phyloP scores from a whole-genome alignment of 2,329 filamentous ascomycete genomes.

The Domatiomyces catenatus region DNA sequence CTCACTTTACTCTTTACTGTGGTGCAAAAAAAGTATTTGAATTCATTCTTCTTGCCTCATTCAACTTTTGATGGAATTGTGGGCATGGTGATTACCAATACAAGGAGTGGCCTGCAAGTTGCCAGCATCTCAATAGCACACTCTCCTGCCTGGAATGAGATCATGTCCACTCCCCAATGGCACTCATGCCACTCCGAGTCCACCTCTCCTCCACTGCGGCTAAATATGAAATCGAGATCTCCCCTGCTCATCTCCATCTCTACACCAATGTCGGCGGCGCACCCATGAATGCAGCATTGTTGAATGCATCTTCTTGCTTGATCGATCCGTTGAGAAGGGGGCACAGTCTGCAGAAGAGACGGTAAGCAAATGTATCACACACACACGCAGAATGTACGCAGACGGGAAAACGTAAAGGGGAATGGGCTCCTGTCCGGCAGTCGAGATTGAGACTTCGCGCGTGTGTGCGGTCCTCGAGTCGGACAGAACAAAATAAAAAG shows the following conservation, averaged over 20 bases:
- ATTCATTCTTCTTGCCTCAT: too few relatives aligned
- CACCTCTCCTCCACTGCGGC: too few relatives aligned
- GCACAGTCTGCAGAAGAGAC: constrained; percentile 45
- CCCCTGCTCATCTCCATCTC: not conserved
- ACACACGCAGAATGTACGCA: not conserved
- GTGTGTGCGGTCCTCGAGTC: not conserved
- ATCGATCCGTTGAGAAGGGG: constrained; percentile 74
- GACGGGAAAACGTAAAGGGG: not conserved
- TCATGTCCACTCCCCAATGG: too few relatives aligned
- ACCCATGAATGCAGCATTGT: constrained; percentile 34
- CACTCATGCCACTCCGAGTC: too few relatives aligned
- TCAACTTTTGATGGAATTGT: too few relatives aligned
- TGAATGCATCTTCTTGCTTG: constrained; percentile 38
- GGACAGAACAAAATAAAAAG: constrained; percentile 1
- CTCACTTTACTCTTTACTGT: too few relatives aligned
- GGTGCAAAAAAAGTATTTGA: too few relatives aligned
- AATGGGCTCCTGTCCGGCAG: not conserved
- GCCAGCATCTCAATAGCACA: too few relatives aligned
- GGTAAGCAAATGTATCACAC: constrained; percentile 14
- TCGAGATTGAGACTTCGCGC: not conserved
- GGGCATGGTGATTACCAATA: too few relatives aligned
- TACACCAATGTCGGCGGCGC: constrained; percentile 20
- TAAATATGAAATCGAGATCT: not conserved
- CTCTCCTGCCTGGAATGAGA: too few relatives aligned
- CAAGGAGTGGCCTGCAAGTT: too few relatives aligned